Percentiles rank a stretch among this genome's conserved stretches.
phyloP scores from a whole-genome alignment of 208 protist genomes.

The Leishmania tarentolae region DNA sequence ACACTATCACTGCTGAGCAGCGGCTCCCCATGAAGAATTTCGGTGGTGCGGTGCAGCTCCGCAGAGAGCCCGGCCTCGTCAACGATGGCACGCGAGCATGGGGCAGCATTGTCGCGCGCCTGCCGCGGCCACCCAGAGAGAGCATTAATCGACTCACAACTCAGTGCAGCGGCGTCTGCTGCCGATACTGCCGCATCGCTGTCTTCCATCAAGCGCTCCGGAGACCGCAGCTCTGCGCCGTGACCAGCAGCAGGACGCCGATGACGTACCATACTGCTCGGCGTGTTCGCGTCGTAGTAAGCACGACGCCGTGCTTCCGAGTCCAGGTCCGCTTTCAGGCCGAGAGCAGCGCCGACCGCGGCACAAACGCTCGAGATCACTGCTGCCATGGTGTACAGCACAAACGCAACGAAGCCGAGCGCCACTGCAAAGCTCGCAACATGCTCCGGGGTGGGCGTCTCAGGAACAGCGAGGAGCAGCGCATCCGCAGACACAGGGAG shows the following conservation, averaged over 20 bases:
- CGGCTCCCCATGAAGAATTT: neutral
- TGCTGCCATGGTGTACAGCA: constrained; percentile 46
- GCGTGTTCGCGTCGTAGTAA: constrained; percentile 40
- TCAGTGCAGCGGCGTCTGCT: neutral
- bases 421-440: constrained; percentile 37
- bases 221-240: neutral
- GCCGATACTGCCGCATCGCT: neutral
- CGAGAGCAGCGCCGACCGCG: constrained; percentile 38
- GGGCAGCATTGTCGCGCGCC: neutral
- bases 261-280: constrained; percentile 23
- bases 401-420: constrained; percentile 11
- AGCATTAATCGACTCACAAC: neutral
- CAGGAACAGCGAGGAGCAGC: constrained; percentile 66
- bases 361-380: constrained; percentile 33
- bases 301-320: constrained; percentile 29
- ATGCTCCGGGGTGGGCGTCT: constrained; percentile 35
- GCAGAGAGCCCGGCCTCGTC: neutral
- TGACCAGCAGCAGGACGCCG: neutral
- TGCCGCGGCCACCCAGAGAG: neutral
- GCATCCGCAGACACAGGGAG: constrained; percentile 43
- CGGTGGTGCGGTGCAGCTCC: neutral
- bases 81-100: neutral
- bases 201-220: too few relatives aligned
- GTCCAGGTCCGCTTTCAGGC: constrained; percentile 21
- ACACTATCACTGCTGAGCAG: neutral